Conservation (phyloP, 495 filamentous ascomycete species). For the Clavariopsis aquatica region DNA sequence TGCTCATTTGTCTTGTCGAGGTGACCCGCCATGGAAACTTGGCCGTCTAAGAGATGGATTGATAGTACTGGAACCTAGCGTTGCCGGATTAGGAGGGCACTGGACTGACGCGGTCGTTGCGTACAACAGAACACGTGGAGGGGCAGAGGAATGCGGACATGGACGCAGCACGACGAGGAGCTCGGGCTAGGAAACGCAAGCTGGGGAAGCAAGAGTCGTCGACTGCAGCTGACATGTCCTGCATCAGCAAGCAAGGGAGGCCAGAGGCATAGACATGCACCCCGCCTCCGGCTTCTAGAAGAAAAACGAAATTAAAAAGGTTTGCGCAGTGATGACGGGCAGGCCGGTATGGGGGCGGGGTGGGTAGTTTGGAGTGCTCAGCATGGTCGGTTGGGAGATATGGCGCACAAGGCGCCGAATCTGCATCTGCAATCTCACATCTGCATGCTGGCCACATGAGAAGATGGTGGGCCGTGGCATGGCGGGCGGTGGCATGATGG, state of each 20-base stretch:
- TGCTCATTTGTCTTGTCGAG: not conserved
- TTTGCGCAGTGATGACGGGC: not conserved
- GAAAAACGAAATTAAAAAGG: not conserved
- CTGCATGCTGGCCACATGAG: conserved; percentile 13
- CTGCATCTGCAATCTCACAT: conserved; percentile 11
- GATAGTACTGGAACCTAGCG: not conserved
- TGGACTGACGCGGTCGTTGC: not conserved
- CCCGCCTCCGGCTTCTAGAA: conserved; percentile 17
- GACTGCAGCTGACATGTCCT: conserved; percentile 5
- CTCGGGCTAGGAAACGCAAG: not conserved
- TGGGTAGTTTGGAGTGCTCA: not conserved
- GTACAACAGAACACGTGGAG: conserved; percentile 9
- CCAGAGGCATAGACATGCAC: not conserved
- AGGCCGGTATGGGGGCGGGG: conserved; percentile 8
- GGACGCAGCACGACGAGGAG: not conserved
- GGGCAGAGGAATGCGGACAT: not conserved
- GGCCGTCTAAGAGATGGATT: not conserved
- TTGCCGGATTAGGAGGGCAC: conserved; percentile 3
- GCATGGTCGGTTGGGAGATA: not conserved
- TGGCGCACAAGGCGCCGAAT: not conserved
- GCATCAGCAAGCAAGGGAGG: conserved; percentile 21
- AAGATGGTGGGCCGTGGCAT: not conserved
- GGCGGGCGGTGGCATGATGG: conserved; percentile 27
- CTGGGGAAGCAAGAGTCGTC: not conserved
- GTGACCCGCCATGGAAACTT: not conserved